Conservation (phyloP, 179 eudicot species). For the Amaranthus tricolor region DNA sequence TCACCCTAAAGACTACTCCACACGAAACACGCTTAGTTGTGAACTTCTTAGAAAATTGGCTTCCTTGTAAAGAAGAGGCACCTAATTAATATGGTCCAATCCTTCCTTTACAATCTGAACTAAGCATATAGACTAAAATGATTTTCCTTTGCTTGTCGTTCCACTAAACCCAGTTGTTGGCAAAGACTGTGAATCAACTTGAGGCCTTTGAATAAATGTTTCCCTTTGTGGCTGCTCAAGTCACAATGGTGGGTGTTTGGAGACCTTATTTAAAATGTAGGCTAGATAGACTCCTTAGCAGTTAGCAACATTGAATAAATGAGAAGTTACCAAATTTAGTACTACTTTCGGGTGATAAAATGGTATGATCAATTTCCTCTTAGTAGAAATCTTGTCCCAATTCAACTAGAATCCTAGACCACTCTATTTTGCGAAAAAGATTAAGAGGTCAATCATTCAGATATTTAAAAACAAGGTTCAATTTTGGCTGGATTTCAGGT, state of each 20-base stretch:
- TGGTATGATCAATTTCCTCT: not conserved
- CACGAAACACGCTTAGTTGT: no score
- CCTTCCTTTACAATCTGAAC: no score
- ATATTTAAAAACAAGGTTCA: not conserved
- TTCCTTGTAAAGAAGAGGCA: no score
- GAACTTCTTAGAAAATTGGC: no score
- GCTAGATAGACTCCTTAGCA: not conserved
- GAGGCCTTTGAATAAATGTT: not conserved
- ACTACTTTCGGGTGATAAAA: not conserved
- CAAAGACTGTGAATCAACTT: not conserved
- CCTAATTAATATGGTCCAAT: no score
- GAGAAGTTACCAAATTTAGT: not conserved
- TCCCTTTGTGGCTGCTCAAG: not conserved
- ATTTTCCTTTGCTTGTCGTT: not conserved
- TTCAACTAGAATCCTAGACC: not conserved
- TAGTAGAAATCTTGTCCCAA: not conserved
- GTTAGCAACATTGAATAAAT: not conserved
- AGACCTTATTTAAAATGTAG: not conserved
- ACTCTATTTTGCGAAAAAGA: not conserved
- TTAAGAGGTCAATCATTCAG: no score
- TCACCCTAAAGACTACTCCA: no score
- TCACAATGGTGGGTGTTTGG: not conserved
- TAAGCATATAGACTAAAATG: not conserved
- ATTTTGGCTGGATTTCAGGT: not conserved
- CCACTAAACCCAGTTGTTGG: not conserved